phyloP scores from a whole-genome alignment of 305 asterid genomes.

The Rubia occidens region DNA sequence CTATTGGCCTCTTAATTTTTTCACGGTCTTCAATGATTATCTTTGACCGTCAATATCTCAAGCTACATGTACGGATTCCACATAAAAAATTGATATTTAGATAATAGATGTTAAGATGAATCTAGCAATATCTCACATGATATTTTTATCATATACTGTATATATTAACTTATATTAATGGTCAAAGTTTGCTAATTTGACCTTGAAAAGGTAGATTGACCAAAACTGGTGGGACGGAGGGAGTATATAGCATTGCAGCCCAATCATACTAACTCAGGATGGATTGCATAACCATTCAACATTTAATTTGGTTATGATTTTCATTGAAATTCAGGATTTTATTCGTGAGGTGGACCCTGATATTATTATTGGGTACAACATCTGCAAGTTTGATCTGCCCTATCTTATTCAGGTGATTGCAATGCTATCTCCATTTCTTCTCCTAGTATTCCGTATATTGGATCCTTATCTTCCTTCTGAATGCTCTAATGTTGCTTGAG shows the following conservation, averaged over 20 bases:
- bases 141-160: too few relatives aligned
- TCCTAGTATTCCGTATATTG: not conserved
- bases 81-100: too few relatives aligned
- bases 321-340: constrained; percentile 50
- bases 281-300: not conserved
- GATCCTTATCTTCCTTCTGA: not conserved
- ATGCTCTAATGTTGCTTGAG: not conserved
- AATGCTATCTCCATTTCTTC: constrained; percentile 7
- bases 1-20: too few relatives aligned
- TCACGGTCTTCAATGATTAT: too few relatives aligned
- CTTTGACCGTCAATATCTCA: too few relatives aligned
- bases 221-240: too few relatives aligned
- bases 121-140: too few relatives aligned
- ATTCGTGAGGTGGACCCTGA: constrained; percentile 97
- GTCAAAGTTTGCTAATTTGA: too few relatives aligned
- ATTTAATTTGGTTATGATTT: not conserved
- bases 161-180: too few relatives aligned
- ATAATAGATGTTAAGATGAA: too few relatives aligned
- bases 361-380: constrained; percentile 92
- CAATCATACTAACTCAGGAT: constrained; percentile 8
- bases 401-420: constrained; percentile 84
- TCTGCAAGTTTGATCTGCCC: constrained; percentile 97
- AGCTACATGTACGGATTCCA: too few relatives aligned
- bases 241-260: not conserved
- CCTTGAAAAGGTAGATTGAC: too few relatives aligned